Conservation (phyloP, 1,139 yeast species). For the Candida tunisiensis region DNA sequence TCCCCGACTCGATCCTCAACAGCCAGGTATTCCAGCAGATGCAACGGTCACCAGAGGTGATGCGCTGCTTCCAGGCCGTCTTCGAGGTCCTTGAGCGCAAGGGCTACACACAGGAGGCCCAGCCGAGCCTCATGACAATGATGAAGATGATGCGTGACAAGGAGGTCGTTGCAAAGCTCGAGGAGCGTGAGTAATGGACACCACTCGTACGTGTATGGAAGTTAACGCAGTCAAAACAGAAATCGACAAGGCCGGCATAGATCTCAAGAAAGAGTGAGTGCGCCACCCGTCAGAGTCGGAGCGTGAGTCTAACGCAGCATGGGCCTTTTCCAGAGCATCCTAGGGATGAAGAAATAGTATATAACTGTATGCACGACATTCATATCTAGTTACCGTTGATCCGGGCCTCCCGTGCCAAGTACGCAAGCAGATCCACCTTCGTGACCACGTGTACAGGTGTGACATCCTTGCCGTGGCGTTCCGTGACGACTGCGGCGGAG, state of each 20-base stretch:
- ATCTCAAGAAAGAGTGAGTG: slow-evolving; percentile 4
- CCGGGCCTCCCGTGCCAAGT: slow-evolving; percentile 23
- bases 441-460: slow-evolving; percentile 77
- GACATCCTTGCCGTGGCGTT: slow-evolving; percentile 23
- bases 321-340: background rate
- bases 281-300: slow-evolving; percentile 3
- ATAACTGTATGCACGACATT: slow-evolving; percentile 1
- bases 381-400: background rate
- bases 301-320: background rate
- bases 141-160: slow-evolving; percentile 10
- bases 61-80: too few species aligned
- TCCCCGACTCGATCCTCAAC: too few species aligned
- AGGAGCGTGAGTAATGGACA: too few species aligned
- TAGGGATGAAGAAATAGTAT: background rate
- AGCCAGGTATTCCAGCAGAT: too few species aligned
- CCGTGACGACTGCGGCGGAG: slow-evolving; percentile 76
- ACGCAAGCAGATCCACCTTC: slow-evolving; percentile 69
- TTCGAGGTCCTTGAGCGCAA: too few species aligned
- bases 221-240: slow-evolving; percentile 3
- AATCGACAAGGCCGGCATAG: slow-evolving; percentile 5
- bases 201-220: too few species aligned
- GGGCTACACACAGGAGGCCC: slow-evolving; percentile 6
- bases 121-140: slow-evolving; percentile 9
- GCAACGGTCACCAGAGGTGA: too few species aligned
- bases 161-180: slow-evolving; percentile 8